Evolutionary conservation across 116 monocot genomes (phyloP).

Genomic region (Thalassia testudinum): DNA sequence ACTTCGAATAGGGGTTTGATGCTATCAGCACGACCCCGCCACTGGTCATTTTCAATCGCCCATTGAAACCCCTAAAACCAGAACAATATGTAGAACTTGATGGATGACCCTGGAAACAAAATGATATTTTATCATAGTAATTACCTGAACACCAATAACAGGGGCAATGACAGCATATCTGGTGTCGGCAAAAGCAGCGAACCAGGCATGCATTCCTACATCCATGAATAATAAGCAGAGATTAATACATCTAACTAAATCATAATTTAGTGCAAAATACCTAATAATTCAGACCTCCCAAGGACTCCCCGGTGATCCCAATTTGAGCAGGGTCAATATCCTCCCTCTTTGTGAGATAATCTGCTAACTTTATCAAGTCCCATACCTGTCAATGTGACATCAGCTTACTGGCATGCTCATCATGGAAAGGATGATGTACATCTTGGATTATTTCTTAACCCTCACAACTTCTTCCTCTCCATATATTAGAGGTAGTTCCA

Average conservation of each 20-base stretch:
- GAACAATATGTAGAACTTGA: background rate
- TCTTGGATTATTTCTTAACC: too few species aligned
- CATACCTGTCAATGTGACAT: conserved; percentile 38
- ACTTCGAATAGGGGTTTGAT: conserved; percentile 92
- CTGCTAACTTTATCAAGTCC: conserved; percentile 94
- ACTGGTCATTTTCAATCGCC: conserved; percentile 79
- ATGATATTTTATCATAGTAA: background rate
- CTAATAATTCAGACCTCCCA: conserved; percentile 60
- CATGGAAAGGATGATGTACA: too few species aligned
- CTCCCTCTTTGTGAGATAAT: conserved; percentile 71
- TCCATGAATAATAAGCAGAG: background rate
- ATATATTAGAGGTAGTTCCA: too few species aligned
- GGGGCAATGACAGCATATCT: conserved; percentile 81
- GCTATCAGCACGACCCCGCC: conserved; percentile 84
- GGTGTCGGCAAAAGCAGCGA: conserved; percentile 73
- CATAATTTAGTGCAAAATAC: background rate
- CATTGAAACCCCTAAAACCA: conserved; percentile 70
- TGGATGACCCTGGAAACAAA: background rate
- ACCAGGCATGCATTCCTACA: conserved; percentile 99
- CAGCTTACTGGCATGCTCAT: too few species aligned
- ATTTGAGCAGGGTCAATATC: conserved; percentile 74
- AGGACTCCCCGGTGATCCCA: conserved; percentile 93
- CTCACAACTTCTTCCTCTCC: too few species aligned
- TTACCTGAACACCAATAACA: conserved; percentile 95
- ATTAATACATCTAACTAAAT: background rate